Evolutionary conservation across 192 early-diverging fungal species (phyloP), one percentile per base, ranked within the genome.

Genomic region (Coemansia pectinata): DNA sequence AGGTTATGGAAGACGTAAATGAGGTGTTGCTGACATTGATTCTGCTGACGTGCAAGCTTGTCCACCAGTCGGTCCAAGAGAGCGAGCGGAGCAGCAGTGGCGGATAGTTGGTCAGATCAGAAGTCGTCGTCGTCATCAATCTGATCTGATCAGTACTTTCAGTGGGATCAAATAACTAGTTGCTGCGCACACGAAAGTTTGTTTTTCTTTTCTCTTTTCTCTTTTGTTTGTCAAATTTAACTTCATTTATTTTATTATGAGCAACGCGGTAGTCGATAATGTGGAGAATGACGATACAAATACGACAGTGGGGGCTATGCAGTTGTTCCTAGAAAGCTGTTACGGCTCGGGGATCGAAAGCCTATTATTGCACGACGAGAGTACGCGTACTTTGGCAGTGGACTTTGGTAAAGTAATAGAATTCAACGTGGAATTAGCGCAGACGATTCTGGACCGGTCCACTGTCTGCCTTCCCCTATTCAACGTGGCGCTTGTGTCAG

Each of bases 391-490:
- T 9, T 36, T 36, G 34, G 34, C 34, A 36, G 34, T 36, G 8
- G 77, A 79, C 59, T 63, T 79, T 67, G 71, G 73, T 40, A 25
- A 38, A 25, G 53, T 79, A 12, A 21, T 73, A 4, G 67, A 79
- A 29, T 69, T 53, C 60, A 73, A 72, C 63, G 41, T 73, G 27
- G 67, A 79, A 41, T 42, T 79, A 1, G 77, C 67, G 7, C 47
- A 53, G 38, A 17, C 57, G 17, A 40, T 79, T 39, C 64, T 79
- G 1, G 71, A 73, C 21, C 31, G 36, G 11, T 61, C 77, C 6
- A 50, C 50, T 0, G 9, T n/a, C 3, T 64, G 67, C 55, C 68
- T 73, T 14, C 50, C 67, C 11, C 39, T 67, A 9, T 64, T 79
- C 25, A 27, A 55, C 60, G 29, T 27, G 38, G 77, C 77, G 27